These are phyloP conservation scores for Phytophthora boehmeriae DNA, from an alignment of 352 stramenopile species.

Conservation along the genomic window DNA sequence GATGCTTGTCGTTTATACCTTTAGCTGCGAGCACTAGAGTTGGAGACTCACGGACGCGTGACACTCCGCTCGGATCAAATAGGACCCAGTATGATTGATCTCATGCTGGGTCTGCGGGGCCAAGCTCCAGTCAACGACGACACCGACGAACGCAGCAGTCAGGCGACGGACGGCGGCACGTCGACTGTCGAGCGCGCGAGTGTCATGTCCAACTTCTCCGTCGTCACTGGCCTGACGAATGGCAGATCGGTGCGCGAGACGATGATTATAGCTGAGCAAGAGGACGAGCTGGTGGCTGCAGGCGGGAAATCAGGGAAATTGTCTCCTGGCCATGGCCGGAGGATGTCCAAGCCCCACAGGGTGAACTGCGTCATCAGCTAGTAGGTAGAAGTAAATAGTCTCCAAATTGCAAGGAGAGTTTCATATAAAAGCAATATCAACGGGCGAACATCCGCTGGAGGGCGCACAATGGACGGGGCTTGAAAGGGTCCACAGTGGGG, in stretches of 20 bases:
- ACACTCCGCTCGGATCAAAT: constrained; percentile 66
- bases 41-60: constrained; percentile 63
- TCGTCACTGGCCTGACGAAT: constrained; percentile 47
- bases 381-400: constrained; percentile 20
- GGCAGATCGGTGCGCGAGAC: constrained; percentile 64
- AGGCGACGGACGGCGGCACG: constrained; percentile 45
- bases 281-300: constrained; percentile 43
- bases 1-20: neutral
- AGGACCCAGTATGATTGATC: constrained; percentile 76
- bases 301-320: constrained; percentile 19
- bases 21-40: constrained; percentile 57
- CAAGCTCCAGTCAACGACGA: constrained; percentile 40
- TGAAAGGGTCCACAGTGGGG: neutral
- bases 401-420: constrained; percentile 9
- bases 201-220: constrained; percentile 67
- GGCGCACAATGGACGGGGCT: constrained; percentile 31
- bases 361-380: constrained; percentile 45
- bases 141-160: constrained; percentile 48
- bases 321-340: constrained; percentile 23
- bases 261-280: constrained; percentile 70
- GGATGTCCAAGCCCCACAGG: constrained; percentile 33
- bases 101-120: constrained; percentile 69
- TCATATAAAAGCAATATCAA: constrained; percentile 26
- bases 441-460: constrained; percentile 61
- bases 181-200: constrained; percentile 60